These are phyloP conservation scores for Poa pratensis DNA, from an alignment of 176 grass and related monocot species.

Conservation along the genomic window DNA sequence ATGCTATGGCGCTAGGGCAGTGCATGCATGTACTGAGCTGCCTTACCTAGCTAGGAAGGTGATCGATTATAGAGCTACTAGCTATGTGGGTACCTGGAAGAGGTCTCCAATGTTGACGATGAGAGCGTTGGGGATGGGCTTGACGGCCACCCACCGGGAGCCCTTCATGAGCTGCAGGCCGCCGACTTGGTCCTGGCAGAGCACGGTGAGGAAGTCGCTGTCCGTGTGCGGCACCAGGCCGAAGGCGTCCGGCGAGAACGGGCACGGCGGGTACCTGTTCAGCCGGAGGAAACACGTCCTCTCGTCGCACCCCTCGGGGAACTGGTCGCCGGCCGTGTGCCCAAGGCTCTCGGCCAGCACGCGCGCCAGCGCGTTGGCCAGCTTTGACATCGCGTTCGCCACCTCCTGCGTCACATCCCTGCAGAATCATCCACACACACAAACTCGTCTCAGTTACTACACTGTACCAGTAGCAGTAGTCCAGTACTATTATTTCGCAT, in stretches of 20 bases:
- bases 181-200: conserved; percentile 69
- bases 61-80: neutral
- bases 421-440: neutral
- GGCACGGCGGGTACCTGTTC: conserved; percentile 88
- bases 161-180: conserved; percentile 80
- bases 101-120: conserved; percentile 94
- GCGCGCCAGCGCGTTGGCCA: conserved; percentile 59
- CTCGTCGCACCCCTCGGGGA: conserved; percentile 73
- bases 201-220: conserved; percentile 94
- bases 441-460: neutral
- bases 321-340: conserved; percentile 26
- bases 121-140: conserved; percentile 72
- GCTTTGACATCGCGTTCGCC: conserved; percentile 59
- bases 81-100: conserved; percentile 60
- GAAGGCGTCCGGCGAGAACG: conserved; percentile 57
- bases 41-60: neutral
- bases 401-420: conserved; percentile 71
- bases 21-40: neutral
- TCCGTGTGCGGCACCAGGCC: conserved; percentile 91
- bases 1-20: neutral
- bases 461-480: neutral
- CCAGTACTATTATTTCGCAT: neutral
- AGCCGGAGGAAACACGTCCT: conserved; percentile 81
- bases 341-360: conserved; percentile 60
- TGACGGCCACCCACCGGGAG: conserved; percentile 70